Base-by-base conservation (phyloP, 2,329 filamentous ascomycete genomes). In the Monosporascus sp. region DNA sequence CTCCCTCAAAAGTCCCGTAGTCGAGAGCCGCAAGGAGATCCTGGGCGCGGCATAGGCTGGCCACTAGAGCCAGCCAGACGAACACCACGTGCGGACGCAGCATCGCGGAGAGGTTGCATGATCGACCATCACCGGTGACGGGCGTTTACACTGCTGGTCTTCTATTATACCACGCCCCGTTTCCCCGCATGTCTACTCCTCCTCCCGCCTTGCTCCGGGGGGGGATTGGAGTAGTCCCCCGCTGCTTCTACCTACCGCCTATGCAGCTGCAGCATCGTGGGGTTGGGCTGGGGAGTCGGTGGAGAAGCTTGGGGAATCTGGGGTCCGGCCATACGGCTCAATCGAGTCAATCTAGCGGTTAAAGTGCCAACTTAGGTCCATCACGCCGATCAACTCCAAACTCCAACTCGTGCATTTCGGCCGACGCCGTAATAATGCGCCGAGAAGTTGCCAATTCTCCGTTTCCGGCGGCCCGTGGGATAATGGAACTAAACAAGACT, bases 1-100 rank as follows among this genome's bases (percentile, higher is more conserved):
- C 73, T 18, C 81, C 81, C 57, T 74, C 69, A 55, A 84, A 82
- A 18, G 69, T 73, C 27, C 76, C 77, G 58, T 80, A 80, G 63
- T 76, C 72, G 6, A 79, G 69, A 3, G 60, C 57, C 6, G 73
- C 70, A 17, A 72, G 58, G 27, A 76, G 70, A 31, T 70, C 58
- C 18, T 55, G 54, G 44, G 53, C 22, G 9, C 14, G 31, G 22
- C 41, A 11, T 1, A 44, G 41, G 20, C 41, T 17, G 49, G 52
- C 25, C 24, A 66, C 27, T 25, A 6, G 27, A 51, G 15, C 8
- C 15, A 35, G 25, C 31, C 41, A 38, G 17, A 50, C 22, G 9
- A n/a, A 11, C 17, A 46, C 39, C 38, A 22, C 22, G 14, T 44
- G 22, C 14, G 41, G 41, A 44, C 41, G 20, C 14, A 44, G 41